Percentiles rank a stretch among this genome's conserved stretches.
phyloP scores from a whole-genome alignment of 2,329 filamentous ascomycete species.

The Curvularia lunata region DNA sequence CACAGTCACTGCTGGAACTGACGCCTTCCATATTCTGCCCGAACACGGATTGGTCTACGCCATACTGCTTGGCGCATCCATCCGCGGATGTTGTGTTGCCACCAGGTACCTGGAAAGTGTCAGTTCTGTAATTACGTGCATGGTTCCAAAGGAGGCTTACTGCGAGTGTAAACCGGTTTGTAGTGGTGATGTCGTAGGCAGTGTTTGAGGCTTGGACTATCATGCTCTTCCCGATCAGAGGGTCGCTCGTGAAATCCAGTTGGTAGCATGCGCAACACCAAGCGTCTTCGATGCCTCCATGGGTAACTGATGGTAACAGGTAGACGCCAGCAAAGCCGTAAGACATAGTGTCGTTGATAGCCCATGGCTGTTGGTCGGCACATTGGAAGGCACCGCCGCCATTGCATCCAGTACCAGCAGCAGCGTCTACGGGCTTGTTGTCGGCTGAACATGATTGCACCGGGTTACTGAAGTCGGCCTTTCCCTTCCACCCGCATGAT shows the following conservation, averaged over 20 bases:
- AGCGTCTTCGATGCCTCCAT: conserved; percentile 59
- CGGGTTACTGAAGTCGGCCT: conserved; percentile 60
- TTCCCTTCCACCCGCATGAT: conserved; percentile 66
- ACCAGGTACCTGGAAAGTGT: conserved; percentile 40
- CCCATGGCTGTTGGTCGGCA: conserved; percentile 67
- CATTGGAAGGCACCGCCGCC: conserved; percentile 65
- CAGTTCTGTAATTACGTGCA: conserved; percentile 13
- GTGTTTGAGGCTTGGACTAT: conserved; percentile 70
- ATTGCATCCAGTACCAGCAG: conserved; percentile 59
- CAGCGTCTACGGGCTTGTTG: conserved; percentile 60
- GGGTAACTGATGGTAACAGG: conserved; percentile 48
- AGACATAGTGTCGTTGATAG: conserved; percentile 62
- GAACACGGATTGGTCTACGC: conserved; percentile 43
- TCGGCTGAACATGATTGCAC: conserved; percentile 62
- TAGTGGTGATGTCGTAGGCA: conserved; percentile 49
- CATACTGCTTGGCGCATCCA: conserved; percentile 43
- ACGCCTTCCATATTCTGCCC: conserved; percentile 40
- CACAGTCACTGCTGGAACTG: conserved; percentile 38
- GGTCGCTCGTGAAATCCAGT: conserved; percentile 64
- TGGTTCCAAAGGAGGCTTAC: conserved; percentile 25
- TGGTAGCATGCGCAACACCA: conserved; percentile 73
- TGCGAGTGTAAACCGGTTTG: conserved; percentile 47
- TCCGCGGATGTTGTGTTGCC: conserved; percentile 46
- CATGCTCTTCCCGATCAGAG: conserved; percentile 66
- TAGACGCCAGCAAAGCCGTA: conserved; percentile 70